Conservation (phyloP, 192 early-diverging fungal genomes). For the Rhizophlyctis rosea region DNA sequence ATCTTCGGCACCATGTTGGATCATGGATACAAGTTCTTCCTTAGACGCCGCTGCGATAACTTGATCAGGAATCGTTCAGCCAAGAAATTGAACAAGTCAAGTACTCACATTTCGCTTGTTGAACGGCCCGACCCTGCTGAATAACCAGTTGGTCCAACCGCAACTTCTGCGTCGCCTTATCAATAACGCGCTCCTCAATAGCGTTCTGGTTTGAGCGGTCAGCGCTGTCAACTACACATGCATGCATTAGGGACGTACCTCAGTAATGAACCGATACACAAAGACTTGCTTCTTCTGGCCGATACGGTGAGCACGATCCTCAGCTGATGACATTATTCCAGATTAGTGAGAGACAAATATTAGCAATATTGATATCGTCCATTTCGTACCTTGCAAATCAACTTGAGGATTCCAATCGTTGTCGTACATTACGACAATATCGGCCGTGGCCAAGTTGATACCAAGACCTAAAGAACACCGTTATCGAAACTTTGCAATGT, state of each 20-base stretch:
- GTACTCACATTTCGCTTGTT: conserved; percentile 65
- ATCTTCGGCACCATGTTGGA: conserved; percentile 89
- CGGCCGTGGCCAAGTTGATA: conserved; percentile 94
- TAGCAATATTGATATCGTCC: background rate
- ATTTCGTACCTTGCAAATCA: conserved; percentile 26
- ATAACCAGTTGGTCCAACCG: conserved; percentile 97
- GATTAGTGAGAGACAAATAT: background rate
- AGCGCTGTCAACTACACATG: background rate
- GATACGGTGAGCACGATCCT: conserved; percentile 98
- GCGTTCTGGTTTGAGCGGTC: conserved; percentile 62
- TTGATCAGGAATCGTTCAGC: too few species aligned
- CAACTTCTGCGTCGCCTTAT: conserved; percentile 95
- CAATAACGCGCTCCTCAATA: conserved; percentile 96
- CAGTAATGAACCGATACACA: conserved; percentile 94
- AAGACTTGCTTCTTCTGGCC: conserved; percentile 98
- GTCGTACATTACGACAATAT: conserved; percentile 94
- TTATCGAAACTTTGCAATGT: too few species aligned
- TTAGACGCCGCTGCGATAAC: conserved; percentile 58
- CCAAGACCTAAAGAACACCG: conserved; percentile 69
- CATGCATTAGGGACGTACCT: conserved; percentile 30
- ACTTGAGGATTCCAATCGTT: conserved; percentile 83
- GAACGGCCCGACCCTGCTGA: conserved; percentile 85
- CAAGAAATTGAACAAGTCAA: too few species aligned
- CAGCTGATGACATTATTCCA: conserved; percentile 66
- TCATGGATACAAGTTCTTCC: conserved; percentile 91